Conservation (phyloP, 352 stramenopile species). For the Plasmopara halstedii region DNA sequence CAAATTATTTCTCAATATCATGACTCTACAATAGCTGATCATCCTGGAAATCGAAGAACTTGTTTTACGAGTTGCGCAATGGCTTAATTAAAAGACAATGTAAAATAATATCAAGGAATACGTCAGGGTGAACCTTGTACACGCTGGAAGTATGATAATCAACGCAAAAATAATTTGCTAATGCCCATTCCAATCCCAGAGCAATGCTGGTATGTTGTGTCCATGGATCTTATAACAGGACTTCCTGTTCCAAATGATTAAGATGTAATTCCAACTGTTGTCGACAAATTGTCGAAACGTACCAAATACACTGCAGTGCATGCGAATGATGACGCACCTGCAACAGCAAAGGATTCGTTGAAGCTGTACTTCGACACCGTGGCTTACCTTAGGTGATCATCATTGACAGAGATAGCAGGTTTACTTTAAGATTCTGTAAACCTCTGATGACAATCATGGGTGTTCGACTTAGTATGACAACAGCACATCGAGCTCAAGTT, state of each 20-base stretch:
- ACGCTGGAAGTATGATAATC: too few species aligned
- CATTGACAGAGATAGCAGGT: conserved; percentile 11
- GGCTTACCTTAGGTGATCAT: conserved; percentile 6
- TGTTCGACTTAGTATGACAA: not conserved
- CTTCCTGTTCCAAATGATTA: conserved; percentile 14
- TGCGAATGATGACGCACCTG: not conserved
- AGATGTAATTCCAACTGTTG: conserved; percentile 9
- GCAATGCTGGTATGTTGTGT: not conserved
- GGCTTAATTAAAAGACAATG: not conserved
- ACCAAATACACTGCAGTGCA: not conserved
- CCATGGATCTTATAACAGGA: not conserved
- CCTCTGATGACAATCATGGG: conserved; percentile 7
- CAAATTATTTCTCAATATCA: too few species aligned
- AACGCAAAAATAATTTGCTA: not conserved
- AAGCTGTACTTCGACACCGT: conserved; percentile 10
- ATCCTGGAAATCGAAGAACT: too few species aligned
- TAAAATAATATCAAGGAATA: not conserved
- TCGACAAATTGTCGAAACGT: conserved; percentile 21
- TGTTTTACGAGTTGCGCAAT: not conserved
- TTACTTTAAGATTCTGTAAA: conserved; percentile 8
- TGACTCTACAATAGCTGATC: too few species aligned
- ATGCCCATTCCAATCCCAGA: not conserved
- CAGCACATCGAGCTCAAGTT: conserved; percentile 6
- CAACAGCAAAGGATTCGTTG: conserved; percentile 7
- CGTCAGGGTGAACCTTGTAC: too few species aligned